Evolutionary conservation across 495 filamentous ascomycete genomes (phyloP).

Genomic region (Neurospora tetraspora): DNA sequence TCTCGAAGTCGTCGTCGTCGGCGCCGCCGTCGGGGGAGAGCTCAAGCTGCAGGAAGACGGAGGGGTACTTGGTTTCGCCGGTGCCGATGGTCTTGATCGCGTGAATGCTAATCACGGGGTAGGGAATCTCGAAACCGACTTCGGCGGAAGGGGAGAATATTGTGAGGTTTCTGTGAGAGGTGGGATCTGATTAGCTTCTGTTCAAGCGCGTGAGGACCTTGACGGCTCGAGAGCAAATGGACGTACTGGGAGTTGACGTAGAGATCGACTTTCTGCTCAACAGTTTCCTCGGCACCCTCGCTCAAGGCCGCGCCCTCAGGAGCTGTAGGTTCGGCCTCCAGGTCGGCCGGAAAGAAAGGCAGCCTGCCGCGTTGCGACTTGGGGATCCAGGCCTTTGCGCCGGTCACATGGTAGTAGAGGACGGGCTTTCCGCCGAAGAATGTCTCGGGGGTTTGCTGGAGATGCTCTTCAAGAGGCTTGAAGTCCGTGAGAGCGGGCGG

Average conservation of each 20-base stretch:
- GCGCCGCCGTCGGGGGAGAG: slow-evolving; percentile 43
- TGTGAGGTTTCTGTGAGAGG: slow-evolving; percentile 64
- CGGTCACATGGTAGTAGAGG: slow-evolving; percentile 60
- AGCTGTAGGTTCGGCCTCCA: slow-evolving; percentile 17
- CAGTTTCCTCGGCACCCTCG: slow-evolving; percentile 21
- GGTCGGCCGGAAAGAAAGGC: slow-evolving; percentile 39
- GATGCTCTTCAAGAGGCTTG: slow-evolving; percentile 66
- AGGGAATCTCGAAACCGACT: slow-evolving; percentile 69
- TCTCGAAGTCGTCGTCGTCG: slow-evolving; percentile 58
- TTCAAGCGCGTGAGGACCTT: not conserved
- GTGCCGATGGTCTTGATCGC: slow-evolving; percentile 54
- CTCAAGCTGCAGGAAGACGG: slow-evolving; percentile 74
- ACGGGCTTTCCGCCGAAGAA: slow-evolving; percentile 75
- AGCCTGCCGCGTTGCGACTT: slow-evolving; percentile 33
- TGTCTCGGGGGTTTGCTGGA: slow-evolving; percentile 71
- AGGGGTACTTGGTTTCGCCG: slow-evolving; percentile 30
- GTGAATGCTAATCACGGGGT: slow-evolving; percentile 80
- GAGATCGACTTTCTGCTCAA: slow-evolving; percentile 48
- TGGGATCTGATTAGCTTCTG: too few species aligned
- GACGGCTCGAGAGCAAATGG: not conserved
- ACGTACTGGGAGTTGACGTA: slow-evolving; percentile 74
- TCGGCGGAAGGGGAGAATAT: slow-evolving; percentile 53
- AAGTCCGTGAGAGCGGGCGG: slow-evolving; percentile 44
- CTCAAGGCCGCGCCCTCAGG: slow-evolving; percentile 25
- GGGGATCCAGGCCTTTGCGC: slow-evolving; percentile 49